Base-by-base conservation (phyloP, 345 rosid species). In the Anastatica hierochuntica region DNA sequence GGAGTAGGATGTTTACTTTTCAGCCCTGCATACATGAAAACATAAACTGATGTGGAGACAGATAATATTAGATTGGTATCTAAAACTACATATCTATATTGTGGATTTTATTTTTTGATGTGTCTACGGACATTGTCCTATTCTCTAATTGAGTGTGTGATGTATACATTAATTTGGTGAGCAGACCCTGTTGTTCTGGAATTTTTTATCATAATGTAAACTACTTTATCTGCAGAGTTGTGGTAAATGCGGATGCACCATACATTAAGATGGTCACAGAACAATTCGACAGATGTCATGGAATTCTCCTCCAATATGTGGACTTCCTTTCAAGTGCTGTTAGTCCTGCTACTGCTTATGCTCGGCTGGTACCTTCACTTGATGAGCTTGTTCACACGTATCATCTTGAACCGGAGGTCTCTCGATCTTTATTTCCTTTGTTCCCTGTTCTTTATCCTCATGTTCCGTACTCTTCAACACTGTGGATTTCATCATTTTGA, bases 191-290 rank as follows among this genome's bases (percentile, higher is more conserved):
- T 30, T 60, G 23, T 46, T 24, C 14, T 29, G 16, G 52, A 46
- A 36, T 58, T 43, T 35, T 15, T 30, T 49, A 40, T 48, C 26
- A 26, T 57, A 49, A 65, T 21, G 20, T 53, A 10, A 58, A 46
- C 43, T 45, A 16, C 39, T 11, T 67, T 43, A 67, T 59, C 29
- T 85, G 67, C 90, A 94, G 99, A 70, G 88, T 94, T 66, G 78
- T 94, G 61, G 83, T 83, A 66, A 85, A 79, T 69, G 87, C 97
- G 29, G 89, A 82, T 66, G 97, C 95, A 29, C 96, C 97, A 16
- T 88, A 94, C 60, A 86, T 88, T 63, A 94, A 94, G 79, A 94
- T 94, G 99, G 99, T 94, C 49, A 80, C 97, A 47, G 97, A 94
- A 68, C 92, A 94, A 68, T 94, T 94, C 65, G 99, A 94, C 67